Evolutionary conservation across 768 basidiomycete genomes (phyloP).

Genomic region (Suillus lakei): DNA sequence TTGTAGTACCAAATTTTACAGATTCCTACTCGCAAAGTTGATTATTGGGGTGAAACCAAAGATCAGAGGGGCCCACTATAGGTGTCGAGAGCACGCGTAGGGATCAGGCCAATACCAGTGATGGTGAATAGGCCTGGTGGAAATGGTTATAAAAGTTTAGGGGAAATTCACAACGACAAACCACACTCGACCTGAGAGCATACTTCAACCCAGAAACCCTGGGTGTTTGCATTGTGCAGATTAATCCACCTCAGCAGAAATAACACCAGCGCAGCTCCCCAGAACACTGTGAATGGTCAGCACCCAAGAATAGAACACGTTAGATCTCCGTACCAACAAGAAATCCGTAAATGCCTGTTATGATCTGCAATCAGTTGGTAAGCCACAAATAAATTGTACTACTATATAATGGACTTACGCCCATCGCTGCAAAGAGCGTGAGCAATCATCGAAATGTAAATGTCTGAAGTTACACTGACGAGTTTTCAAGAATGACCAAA

Average conservation of each 20-base stretch:
- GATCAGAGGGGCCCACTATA: slow-evolving; percentile 53
- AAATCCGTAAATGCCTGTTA: slow-evolving; percentile 78
- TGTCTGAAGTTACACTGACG: slow-evolving; percentile 49
- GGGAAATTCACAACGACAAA: slow-evolving; percentile 26
- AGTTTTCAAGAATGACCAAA: slow-evolving; percentile 87
- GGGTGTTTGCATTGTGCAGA: slow-evolving; percentile 65
- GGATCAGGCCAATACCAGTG: slow-evolving; percentile 81
- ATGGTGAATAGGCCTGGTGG: slow-evolving; percentile 72
- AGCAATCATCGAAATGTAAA: slow-evolving; percentile 4
- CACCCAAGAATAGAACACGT: neutral
- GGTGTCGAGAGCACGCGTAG: slow-evolving; percentile 74
- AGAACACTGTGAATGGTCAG: slow-evolving; percentile 59
- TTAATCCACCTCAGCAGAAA: slow-evolving; percentile 73
- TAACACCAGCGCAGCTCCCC: slow-evolving; percentile 84
- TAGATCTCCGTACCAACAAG: slow-evolving; percentile 55
- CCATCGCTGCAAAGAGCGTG: slow-evolving; percentile 53
- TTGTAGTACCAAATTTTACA: slow-evolving; percentile 78
- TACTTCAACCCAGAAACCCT: slow-evolving; percentile 85
- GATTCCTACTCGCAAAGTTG: slow-evolving; percentile 52
- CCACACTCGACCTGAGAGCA: slow-evolving; percentile 80
- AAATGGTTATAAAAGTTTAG: neutral
- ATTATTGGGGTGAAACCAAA: neutral
- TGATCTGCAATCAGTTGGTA: neutral
- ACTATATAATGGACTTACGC: slow-evolving; percentile 50
- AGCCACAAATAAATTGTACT: neutral